Percentiles rank a stretch among this genome's conserved stretches.
Conservation (phyloP, 768 basidiomycete species). For the Lactarius sp. region DNA sequence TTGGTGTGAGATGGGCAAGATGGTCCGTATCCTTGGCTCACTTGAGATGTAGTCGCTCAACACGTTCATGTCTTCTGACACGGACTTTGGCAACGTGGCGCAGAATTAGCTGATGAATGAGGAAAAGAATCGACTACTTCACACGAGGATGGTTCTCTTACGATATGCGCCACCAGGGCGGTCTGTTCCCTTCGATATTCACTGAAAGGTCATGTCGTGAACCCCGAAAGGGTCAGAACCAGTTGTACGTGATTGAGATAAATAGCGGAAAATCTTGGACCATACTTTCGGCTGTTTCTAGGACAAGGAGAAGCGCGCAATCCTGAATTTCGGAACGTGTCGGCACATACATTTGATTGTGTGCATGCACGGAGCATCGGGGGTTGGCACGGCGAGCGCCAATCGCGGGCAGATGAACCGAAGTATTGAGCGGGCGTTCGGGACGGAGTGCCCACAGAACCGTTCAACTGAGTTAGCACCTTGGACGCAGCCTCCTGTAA, state of each 20-base stretch:
- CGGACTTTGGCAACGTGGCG: slow-evolving; percentile 1
- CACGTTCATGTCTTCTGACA: neutral
- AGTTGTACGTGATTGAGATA: neutral
- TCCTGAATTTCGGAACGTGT: neutral
- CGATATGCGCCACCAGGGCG: neutral
- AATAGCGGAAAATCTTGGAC: neutral
- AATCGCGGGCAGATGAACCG: neutral
- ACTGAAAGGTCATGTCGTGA: neutral
- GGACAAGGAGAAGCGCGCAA: neutral
- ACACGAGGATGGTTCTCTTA: neutral
- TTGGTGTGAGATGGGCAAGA: neutral
- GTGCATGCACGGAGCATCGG: neutral
- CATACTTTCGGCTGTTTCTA: neutral
- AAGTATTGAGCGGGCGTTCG: neutral
- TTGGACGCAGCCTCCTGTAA: neutral
- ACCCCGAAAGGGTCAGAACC: neutral
- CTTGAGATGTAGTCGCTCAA: neutral
- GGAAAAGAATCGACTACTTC: neutral
- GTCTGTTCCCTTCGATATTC: neutral
- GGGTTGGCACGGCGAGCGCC: neutral
- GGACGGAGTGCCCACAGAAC: neutral
- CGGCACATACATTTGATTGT: neutral
- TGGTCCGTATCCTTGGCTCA: neutral
- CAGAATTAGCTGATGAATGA: neutral
- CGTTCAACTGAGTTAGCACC: neutral